These are phyloP conservation scores for Leccinum longicurvipes DNA, from an alignment of 768 basidiomycete genomes.

Conservation along the genomic window DNA sequence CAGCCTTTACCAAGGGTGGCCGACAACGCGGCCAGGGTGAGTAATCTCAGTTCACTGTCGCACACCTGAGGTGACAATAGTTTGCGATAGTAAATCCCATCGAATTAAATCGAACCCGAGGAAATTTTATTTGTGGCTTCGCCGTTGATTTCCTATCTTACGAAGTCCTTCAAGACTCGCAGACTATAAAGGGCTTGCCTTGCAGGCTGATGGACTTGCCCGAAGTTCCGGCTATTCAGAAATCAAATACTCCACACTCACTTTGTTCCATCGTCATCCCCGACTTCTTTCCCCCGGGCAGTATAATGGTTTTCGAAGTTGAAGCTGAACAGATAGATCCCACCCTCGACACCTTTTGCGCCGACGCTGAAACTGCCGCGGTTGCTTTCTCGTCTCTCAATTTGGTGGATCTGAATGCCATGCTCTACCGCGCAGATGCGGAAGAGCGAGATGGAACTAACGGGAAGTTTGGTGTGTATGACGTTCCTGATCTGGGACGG, in stretches of 20 bases:
- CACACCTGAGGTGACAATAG: neutral
- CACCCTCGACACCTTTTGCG: slow-evolving; percentile 71
- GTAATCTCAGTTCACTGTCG: slow-evolving; percentile 23
- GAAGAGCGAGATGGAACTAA: slow-evolving; percentile 90
- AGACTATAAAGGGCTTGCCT: slow-evolving; percentile 67
- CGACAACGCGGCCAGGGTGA: slow-evolving; percentile 79
- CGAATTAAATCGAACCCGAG: slow-evolving; percentile 75
- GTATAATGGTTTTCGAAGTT: slow-evolving; percentile 90
- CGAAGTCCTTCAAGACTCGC: slow-evolving; percentile 46
- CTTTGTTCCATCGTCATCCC: slow-evolving; percentile 82
- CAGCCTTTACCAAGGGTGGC: slow-evolving; percentile 81
- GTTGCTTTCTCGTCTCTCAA: slow-evolving; percentile 71
- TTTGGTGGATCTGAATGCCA: slow-evolving; percentile 84
- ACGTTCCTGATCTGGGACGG: slow-evolving; percentile 69
- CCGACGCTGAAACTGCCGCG: slow-evolving; percentile 64
- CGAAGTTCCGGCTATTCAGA: slow-evolving; percentile 55
- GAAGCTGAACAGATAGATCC: slow-evolving; percentile 71
- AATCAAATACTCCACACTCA: slow-evolving; percentile 62
- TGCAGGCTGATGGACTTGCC: slow-evolving; percentile 63
- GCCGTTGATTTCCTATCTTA: slow-evolving; percentile 66
- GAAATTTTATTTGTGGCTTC: slow-evolving; percentile 79
- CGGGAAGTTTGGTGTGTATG: slow-evolving; percentile 79
- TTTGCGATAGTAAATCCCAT: slow-evolving; percentile 67
- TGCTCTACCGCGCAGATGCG: slow-evolving; percentile 82
- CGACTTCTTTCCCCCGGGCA: slow-evolving; percentile 91